These are phyloP conservation scores for Cicer chorassanicum DNA, from an alignment of 306 rosid species.

Conservation along the genomic window DNA sequence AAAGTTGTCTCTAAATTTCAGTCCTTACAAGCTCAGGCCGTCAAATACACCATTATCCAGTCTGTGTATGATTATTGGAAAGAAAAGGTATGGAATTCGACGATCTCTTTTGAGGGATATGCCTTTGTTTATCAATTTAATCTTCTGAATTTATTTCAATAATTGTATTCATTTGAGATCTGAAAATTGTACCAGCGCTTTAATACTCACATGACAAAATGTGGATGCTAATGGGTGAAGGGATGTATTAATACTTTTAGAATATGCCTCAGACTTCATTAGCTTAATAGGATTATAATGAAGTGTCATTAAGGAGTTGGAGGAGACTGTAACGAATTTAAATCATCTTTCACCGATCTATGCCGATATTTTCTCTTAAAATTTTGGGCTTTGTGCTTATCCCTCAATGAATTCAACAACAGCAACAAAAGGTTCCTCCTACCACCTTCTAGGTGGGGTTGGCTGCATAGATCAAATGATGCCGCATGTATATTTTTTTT, in stretches of 20 bases:
- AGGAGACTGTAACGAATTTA: constrained; percentile 13
- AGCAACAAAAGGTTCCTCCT: not conserved
- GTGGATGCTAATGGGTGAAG: constrained; percentile 35
- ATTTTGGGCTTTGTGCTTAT: constrained; percentile 15
- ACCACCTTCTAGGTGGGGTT: not conserved
- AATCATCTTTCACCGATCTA: constrained; percentile 29
- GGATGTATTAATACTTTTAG: constrained; percentile 26
- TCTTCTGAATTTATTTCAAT: constrained; percentile 41
- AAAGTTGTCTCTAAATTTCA: constrained; percentile 50
- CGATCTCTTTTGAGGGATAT: constrained; percentile 31
- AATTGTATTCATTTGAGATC: constrained; percentile 36
- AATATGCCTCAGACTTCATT: constrained; percentile 12
- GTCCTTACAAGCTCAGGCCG: constrained; percentile 67
- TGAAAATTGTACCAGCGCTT: constrained; percentile 33
- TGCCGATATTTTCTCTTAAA: constrained; percentile 28
- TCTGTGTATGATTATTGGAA: constrained; percentile 82
- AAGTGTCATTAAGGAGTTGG: constrained; percentile 31
- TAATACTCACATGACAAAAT: constrained; percentile 18
- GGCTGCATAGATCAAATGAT: not conserved
- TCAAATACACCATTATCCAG: constrained; percentile 66
- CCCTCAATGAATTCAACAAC: constrained; percentile 5
- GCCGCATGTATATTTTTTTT: too few relatives aligned
- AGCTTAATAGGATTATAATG: constrained; percentile 12
- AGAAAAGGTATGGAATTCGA: constrained; percentile 71
- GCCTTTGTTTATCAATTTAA: constrained; percentile 19